Percentiles rank a stretch among this genome's conserved stretches.
phyloP scores from a whole-genome alignment of 116 monocot genomes.

The Papilionanthe hybrid region DNA sequence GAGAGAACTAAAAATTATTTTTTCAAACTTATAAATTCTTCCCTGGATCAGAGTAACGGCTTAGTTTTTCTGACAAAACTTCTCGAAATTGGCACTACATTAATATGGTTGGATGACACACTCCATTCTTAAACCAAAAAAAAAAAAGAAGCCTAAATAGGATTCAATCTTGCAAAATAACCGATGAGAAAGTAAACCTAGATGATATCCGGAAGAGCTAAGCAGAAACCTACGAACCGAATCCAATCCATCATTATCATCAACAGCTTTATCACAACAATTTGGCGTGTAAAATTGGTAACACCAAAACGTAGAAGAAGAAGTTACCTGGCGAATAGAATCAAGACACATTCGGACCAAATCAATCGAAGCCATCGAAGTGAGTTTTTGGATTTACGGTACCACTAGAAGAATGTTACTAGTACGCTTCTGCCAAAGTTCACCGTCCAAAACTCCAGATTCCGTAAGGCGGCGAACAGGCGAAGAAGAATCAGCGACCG shows the following conservation, averaged over 20 bases:
- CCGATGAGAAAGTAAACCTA: not conserved
- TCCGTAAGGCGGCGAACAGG: not conserved
- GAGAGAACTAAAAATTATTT: not conserved
- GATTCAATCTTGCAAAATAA: not conserved
- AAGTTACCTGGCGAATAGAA: conserved; percentile 46
- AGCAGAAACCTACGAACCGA: conserved; percentile 1
- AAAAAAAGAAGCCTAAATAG: not conserved
- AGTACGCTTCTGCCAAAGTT: not conserved
- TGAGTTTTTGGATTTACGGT: not conserved
- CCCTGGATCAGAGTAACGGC: not conserved
- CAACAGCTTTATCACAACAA: not conserved
- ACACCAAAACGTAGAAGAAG: not conserved
- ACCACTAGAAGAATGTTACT: not conserved
- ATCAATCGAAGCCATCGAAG: conserved; percentile 37
- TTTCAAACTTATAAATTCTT: not conserved
- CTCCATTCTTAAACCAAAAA: not conserved
- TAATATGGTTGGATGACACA: too few species aligned
- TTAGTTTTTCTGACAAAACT: not conserved
- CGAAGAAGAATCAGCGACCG: not conserved
- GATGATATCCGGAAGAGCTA: not conserved
- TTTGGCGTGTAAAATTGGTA: not conserved
- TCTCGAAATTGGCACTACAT: not conserved
- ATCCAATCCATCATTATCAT: not conserved
- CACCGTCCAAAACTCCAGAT: not conserved
- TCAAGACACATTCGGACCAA: conserved; percentile 40